These are phyloP conservation scores for Fusarium concolor DNA, from an alignment of 2,329 filamentous ascomycete species.

Conservation along the genomic window DNA sequence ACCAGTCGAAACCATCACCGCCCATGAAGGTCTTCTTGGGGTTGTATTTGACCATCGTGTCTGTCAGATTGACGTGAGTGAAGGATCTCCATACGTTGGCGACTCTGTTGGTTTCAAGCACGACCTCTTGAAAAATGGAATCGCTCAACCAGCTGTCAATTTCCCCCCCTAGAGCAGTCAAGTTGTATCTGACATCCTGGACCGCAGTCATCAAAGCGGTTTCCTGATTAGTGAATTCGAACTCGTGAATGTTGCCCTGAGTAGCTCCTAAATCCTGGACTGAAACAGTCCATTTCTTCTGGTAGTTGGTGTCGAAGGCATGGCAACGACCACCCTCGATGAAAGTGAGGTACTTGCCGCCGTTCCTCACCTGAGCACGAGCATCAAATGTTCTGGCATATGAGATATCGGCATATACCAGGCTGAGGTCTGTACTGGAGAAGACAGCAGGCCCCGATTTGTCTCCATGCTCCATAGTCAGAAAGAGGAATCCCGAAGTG, in stretches of 20 bases:
- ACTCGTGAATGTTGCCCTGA: conserved; percentile 40
- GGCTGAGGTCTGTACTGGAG: conserved; percentile 41
- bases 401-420: conserved; percentile 38
- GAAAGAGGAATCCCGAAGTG: conserved; percentile 35
- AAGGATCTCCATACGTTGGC: conserved; percentile 44
- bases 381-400: conserved; percentile 38
- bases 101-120: conserved; percentile 38
- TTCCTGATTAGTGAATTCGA: conserved; percentile 35
- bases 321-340: conserved; percentile 39
- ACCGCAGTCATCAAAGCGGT: conserved; percentile 41
- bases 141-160: conserved; percentile 40
- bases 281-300: conserved; percentile 36
- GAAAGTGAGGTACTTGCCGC: conserved; percentile 39
- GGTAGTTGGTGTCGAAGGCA: conserved; percentile 37
- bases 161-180: conserved; percentile 35
- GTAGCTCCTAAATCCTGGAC: conserved; percentile 26
- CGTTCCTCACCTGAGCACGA: conserved; percentile 31
- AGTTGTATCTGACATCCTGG: conserved; percentile 41
- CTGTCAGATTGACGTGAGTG: conserved; percentile 37
- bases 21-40: conserved; percentile 34
- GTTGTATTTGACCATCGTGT: conserved; percentile 35
- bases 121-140: conserved; percentile 42
- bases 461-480: conserved; percentile 29
- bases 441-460: conserved; percentile 41
- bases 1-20: conserved; percentile 45